These are phyloP conservation scores for Whalleya microplaca DNA, from an alignment of 2,329 filamentous ascomycete genomes.

Conservation along the genomic window DNA sequence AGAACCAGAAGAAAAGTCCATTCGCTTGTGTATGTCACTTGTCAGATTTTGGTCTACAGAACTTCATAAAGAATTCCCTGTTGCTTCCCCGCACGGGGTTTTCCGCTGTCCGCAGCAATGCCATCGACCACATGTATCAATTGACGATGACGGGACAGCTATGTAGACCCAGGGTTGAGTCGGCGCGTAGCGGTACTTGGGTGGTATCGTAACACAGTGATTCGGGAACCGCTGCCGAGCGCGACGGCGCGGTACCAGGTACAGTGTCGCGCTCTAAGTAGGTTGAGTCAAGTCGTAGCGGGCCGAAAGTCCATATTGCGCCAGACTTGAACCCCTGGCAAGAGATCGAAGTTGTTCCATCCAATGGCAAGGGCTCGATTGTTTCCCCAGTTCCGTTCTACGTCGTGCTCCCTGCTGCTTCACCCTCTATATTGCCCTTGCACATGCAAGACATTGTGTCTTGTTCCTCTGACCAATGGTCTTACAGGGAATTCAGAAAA, in stretches of 20 bases:
- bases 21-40: slow-evolving; percentile 14
- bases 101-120: slow-evolving; percentile 16
- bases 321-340: slow-evolving; percentile 24
- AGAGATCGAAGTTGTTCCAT: slow-evolving; percentile 15
- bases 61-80: background rate
- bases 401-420: slow-evolving; percentile 12
- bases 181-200: slow-evolving; percentile 21
- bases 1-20: slow-evolving; percentile 1
- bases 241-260: slow-evolving; percentile 16
- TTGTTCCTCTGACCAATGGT: slow-evolving; percentile 4
- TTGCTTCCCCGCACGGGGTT: slow-evolving; percentile 28
- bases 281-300: slow-evolving; percentile 28
- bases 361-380: slow-evolving; percentile 27
- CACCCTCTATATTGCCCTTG: slow-evolving; percentile 13
- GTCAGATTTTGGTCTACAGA: slow-evolving; percentile 4
- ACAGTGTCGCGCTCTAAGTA: slow-evolving; percentile 1
- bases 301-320: slow-evolving; percentile 43
- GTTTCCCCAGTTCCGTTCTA: slow-evolving; percentile 26
- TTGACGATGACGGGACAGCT: background rate
- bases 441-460: slow-evolving; percentile 23
- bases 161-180: slow-evolving; percentile 9
- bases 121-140: background rate
- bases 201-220: slow-evolving; percentile 26
- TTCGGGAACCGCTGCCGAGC: slow-evolving; percentile 34
- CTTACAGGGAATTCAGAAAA: background rate